Conservation (phyloP, 176 grass and related monocot genomes). For the Hsuehochloa calcarea region DNA sequence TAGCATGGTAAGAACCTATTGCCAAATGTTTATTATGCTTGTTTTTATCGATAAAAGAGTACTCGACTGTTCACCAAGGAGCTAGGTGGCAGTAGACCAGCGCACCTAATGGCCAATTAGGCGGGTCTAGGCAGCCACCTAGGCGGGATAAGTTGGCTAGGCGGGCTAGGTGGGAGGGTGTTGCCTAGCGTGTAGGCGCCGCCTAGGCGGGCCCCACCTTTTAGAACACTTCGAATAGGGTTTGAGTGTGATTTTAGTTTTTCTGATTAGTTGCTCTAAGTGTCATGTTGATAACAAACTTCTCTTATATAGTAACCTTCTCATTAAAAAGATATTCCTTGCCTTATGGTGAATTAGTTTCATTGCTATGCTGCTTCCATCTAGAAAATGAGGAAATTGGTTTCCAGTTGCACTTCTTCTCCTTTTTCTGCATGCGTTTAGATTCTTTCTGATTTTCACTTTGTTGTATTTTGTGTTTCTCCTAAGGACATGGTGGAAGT, state of each 20-base stretch:
- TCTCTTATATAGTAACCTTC: neutral
- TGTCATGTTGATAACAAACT: neutral
- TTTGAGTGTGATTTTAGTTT: neutral
- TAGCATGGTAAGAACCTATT: neutral
- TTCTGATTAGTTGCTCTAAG: neutral
- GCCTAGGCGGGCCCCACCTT: too few relatives aligned
- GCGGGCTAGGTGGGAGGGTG: too few relatives aligned
- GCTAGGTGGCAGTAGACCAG: too few relatives aligned
- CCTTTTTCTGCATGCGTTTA: neutral
- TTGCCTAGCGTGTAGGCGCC: too few relatives aligned
- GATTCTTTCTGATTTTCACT: constrained; percentile 17
- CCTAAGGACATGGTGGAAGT: constrained; percentile 85
- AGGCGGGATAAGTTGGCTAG: too few relatives aligned
- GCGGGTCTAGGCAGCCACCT: too few relatives aligned
- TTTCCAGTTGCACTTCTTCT: neutral
- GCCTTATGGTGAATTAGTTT: neutral
- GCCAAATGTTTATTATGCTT: neutral
- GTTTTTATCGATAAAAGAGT: neutral
- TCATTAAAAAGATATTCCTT: neutral
- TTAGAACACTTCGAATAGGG: neutral
- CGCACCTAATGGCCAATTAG: too few relatives aligned
- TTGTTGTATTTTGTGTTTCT: constrained; percentile 23
- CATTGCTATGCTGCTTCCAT: neutral
- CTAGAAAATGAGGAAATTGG: neutral
- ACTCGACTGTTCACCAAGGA: too few relatives aligned